phyloP scores from a whole-genome alignment of 2,329 filamentous ascomycete genomes.

The Trichophyton benhamiae region DNA sequence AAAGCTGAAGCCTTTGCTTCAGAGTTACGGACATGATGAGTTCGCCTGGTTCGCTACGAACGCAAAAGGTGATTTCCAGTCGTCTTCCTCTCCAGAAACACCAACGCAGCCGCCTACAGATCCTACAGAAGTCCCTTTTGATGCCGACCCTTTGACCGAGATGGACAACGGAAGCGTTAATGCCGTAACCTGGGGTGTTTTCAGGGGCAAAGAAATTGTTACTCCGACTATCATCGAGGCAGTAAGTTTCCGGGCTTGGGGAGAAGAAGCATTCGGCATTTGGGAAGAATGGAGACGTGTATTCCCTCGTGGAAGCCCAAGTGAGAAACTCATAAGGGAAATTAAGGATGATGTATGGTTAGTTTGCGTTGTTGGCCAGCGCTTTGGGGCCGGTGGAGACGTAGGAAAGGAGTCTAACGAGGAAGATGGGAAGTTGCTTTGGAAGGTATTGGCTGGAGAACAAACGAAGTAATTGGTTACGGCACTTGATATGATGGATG shows the following conservation, averaged over 20 bases:
- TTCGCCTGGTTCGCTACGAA: slow-evolving; percentile 86
- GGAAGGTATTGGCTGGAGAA: slow-evolving; percentile 27
- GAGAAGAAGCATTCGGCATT: slow-evolving; percentile 89
- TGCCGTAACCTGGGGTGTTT: slow-evolving; percentile 93
- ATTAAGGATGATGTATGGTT: slow-evolving; percentile 66
- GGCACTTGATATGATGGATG: not conserved
- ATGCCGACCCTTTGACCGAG: slow-evolving; percentile 38
- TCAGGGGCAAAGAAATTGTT: slow-evolving; percentile 88
- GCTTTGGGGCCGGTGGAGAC: slow-evolving; percentile 32
- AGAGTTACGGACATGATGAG: slow-evolving; percentile 46
- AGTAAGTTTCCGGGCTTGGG: slow-evolving; percentile 86
- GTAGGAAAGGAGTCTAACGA: slow-evolving; percentile 28
- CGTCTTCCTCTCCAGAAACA: slow-evolving; percentile 35
- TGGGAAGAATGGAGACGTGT: slow-evolving; percentile 89
- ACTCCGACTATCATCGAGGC: slow-evolving; percentile 95
- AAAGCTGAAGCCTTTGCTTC: slow-evolving; percentile 51
- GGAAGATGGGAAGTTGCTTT: slow-evolving; percentile 29
- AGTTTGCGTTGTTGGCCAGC: slow-evolving; percentile 54
- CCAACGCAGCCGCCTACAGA: slow-evolving; percentile 14
- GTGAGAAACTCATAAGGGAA: slow-evolving; percentile 56
- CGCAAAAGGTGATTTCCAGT: slow-evolving; percentile 61
- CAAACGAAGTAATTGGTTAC: not conserved
- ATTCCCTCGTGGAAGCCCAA: slow-evolving; percentile 62
- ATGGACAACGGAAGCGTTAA: slow-evolving; percentile 53
- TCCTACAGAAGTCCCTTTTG: slow-evolving; percentile 15